Base-by-base conservation (phyloP, 2,329 filamentous ascomycete species). In the Epichloe sylvatica region DNA sequence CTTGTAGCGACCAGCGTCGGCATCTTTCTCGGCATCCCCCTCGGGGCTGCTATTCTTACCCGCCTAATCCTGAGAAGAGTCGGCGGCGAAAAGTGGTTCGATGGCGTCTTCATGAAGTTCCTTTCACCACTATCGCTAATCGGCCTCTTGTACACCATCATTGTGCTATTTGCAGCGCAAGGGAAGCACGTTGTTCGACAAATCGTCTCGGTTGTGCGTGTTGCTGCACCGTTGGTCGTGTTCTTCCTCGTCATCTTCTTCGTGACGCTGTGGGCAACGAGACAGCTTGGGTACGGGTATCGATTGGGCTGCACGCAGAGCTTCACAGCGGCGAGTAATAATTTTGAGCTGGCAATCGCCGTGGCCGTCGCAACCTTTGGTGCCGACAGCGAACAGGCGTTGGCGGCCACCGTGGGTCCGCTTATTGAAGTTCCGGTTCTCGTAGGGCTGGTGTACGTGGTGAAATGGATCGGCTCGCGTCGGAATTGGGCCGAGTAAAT, bases 261-360 rank as follows among this genome's bases (percentile, higher is more conserved):
- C 45, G 58, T 71, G 2, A 92, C 86, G 0, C 69, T 92, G 1
- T 70, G 69, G 41, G 67, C 81, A 2, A 75, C 79, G 3, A 71
- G 74, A 45, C 74, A 71, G n/a, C 66, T 83, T n/a, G 84, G 86
- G 0, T 89, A 89, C 51, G 80, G 78, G 0, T 94, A 94, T 61
- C 74, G 74, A 36, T 63, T 89, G 1, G 75, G 77, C 1, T 74
- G 76, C 11, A 91, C 87, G 2, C 87, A 94, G 66, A 89, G 85
- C 60, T 92, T 94, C 59, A 94, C 86, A 0, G 90, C 87, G 0
- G 85, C 86, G 1, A 94, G 88, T 63, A 95, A 95, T 61, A 94
- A 95, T 62, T 95, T 95, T 59, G 89, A 95, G 69, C 70, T 95
- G 23, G 87, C 89, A 0, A 94, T 95, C 66, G 88, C 88, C 0